A percentile compares a stretch with the other conserved stretches of the same genome.
phyloP scores from a whole-genome alignment of 257 asterid species.

The Parsonsia alboflavescens region DNA sequence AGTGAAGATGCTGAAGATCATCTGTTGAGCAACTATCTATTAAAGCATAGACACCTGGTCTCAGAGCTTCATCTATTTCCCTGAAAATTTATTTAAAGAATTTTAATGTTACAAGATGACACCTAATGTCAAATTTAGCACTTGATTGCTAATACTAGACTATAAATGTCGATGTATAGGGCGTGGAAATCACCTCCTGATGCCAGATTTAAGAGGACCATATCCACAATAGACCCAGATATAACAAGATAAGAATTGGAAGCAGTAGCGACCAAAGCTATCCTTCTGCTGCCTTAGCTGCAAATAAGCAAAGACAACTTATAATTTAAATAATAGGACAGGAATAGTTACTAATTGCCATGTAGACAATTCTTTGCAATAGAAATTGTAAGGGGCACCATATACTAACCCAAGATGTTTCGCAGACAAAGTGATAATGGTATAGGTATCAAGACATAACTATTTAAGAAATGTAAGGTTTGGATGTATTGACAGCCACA shows the following conservation, averaged over 20 bases:
- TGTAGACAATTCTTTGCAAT: neutral
- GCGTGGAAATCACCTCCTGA: conserved; percentile 44
- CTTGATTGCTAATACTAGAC: neutral
- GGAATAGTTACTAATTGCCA: neutral
- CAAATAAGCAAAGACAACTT: conserved; percentile 1
- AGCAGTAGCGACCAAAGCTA: conserved; percentile 45
- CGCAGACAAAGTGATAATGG: neutral
- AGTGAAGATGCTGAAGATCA: conserved; percentile 80
- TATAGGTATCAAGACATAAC: neutral
- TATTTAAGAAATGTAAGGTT: neutral
- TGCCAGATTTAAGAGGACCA: conserved; percentile 68
- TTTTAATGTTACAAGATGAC: neutral
- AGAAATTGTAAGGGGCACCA: neutral
- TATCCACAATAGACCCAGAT: conserved; percentile 79
- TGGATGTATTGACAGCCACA: neutral
- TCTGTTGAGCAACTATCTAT: conserved; percentile 74
- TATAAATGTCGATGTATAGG: conserved; percentile 3
- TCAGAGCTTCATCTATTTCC: conserved; percentile 82
- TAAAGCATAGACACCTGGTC: conserved; percentile 77
- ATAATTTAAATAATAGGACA: neutral
- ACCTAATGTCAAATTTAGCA: neutral
- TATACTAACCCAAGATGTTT: neutral
- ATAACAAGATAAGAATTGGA: conserved; percentile 62
- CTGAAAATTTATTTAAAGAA: conserved; percentile 27
- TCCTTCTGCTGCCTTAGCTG: conserved; percentile 90